Conservation (phyloP, 2,329 filamentous ascomycete genomes). For the Botrytis hyacinthi region DNA sequence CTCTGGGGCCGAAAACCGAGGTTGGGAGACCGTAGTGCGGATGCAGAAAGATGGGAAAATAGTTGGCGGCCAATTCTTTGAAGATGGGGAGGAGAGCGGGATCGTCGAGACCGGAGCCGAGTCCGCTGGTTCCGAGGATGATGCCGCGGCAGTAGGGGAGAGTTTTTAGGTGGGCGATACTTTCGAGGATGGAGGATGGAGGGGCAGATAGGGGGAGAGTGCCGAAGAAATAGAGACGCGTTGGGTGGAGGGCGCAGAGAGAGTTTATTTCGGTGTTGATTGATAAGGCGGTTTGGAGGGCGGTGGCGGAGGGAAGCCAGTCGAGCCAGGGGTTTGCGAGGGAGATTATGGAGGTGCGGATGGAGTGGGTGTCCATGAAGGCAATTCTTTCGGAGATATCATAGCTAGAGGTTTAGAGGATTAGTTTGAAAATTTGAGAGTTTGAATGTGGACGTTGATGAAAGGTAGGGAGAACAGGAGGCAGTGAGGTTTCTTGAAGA, state of each 20-base stretch:
- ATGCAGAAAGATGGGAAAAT: constrained; percentile 76
- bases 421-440: neutral
- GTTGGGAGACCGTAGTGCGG: constrained; percentile 87
- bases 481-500: neutral
- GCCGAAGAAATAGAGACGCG: constrained; percentile 78
- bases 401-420: neutral
- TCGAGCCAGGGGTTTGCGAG: constrained; percentile 95
- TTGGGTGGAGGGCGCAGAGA: constrained; percentile 65
- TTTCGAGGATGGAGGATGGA: constrained; percentile 57
- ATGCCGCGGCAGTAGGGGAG: constrained; percentile 76
- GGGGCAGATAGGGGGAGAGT: constrained; percentile 74
- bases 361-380: constrained; percentile 84
- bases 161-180: constrained; percentile 60
- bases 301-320: constrained; percentile 64
- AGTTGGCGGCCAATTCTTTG: constrained; percentile 61
- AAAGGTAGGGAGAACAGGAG: neutral
- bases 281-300: constrained; percentile 58
- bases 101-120: constrained; percentile 81
- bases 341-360: constrained; percentile 80
- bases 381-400: constrained; percentile 75
- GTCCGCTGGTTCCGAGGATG: constrained; percentile 80
- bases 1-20: constrained; percentile 73
- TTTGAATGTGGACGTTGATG: too few relatives aligned
- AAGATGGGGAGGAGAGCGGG: constrained; percentile 69
- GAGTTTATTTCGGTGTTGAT: constrained; percentile 77